Conservation (phyloP, 2,329 filamentous ascomycete species). For the Annulohypoxylon truncatum region DNA sequence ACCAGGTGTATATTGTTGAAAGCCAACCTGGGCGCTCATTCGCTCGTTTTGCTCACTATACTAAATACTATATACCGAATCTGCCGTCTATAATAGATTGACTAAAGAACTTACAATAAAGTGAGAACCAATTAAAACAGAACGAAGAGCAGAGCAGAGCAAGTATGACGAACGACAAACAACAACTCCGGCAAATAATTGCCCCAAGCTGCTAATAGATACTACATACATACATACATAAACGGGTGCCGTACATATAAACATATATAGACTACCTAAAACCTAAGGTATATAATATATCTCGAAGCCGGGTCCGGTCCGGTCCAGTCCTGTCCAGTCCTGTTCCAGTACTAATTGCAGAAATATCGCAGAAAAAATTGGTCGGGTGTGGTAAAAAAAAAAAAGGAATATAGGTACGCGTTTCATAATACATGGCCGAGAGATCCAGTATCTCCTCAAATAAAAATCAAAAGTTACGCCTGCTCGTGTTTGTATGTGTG, state of each 20-base stretch:
- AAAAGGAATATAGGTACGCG: background rate
- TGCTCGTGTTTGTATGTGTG: background rate
- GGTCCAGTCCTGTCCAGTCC: too few species aligned
- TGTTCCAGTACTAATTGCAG: background rate
- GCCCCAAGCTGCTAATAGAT: background rate
- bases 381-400: background rate
- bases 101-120: background rate
- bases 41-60: background rate
- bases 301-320: too few species aligned
- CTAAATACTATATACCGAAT: background rate
- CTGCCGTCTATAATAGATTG: background rate
- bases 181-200: background rate
- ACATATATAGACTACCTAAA: background rate
- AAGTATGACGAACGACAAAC: background rate
- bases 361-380: too few species aligned
- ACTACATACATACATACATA: background rate
- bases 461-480: background rate
- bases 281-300: background rate
- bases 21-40: constrained; percentile 13
- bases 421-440: background rate
- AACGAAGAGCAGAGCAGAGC: background rate
- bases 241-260: background rate
- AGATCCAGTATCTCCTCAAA: background rate
- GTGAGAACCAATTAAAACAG: background rate
- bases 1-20: constrained; percentile 33